phyloP scores from a whole-genome alignment of 768 basidiomycete genomes.

The Lactarius indigo region DNA sequence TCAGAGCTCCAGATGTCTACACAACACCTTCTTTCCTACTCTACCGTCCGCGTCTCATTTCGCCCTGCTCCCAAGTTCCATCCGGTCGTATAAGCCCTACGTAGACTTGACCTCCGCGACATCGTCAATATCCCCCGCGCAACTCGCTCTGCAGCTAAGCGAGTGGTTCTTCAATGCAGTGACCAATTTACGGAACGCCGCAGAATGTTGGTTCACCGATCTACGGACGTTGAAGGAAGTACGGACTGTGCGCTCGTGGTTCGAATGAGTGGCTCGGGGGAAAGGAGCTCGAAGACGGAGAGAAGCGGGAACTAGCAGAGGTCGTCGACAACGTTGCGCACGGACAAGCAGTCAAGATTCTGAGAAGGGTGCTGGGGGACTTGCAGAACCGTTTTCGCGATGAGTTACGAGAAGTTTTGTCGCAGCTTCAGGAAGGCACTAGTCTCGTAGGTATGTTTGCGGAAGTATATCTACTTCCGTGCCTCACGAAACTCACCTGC shows the following conservation, averaged over 20 bases:
- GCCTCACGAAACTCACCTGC: conserved; percentile 11
- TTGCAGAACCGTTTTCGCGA: conserved; percentile 47
- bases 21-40: conserved; percentile 56
- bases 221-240: conserved; percentile 61
- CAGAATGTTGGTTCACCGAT: conserved; percentile 55
- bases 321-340: conserved; percentile 54
- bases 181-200: conserved; percentile 41
- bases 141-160: conserved; percentile 46
- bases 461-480: too few species aligned
- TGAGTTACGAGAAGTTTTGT: conserved; percentile 40
- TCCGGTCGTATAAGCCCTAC: conserved; percentile 82
- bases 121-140: conserved; percentile 43
- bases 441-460: conserved; percentile 34
- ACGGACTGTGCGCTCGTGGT: conserved; percentile 62
- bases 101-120: conserved; percentile 65
- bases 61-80: conserved; percentile 63
- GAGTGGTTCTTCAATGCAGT: conserved; percentile 64
- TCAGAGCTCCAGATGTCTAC: conserved; percentile 62
- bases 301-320: conserved; percentile 42
- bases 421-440: conserved; percentile 32
- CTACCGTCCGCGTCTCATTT: conserved; percentile 85
- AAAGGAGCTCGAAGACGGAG: conserved; percentile 43
- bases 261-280: conserved; percentile 44
- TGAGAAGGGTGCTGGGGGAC: conserved; percentile 46
- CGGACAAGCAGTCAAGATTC: conserved; percentile 54